Percentiles rank a stretch among this genome's conserved stretches.
Evolutionary conservation across 768 basidiomycete genomes (phyloP).

Genomic region (Collybia nuda): DNA sequence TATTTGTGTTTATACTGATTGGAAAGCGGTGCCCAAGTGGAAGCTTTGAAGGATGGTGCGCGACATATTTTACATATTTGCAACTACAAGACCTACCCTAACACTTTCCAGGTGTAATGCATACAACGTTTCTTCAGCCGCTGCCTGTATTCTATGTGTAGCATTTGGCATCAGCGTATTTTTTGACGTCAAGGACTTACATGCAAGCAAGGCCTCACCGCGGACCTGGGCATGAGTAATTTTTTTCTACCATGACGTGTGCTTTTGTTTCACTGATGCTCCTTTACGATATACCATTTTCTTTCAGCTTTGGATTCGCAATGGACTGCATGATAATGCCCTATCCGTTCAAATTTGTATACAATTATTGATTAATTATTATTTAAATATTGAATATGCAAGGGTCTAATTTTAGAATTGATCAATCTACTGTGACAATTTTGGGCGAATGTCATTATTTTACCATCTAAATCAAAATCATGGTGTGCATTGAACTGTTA

Average conservation of each 20-base stretch:
- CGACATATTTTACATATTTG: constrained; percentile 5
- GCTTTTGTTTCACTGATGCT: constrained; percentile 2
- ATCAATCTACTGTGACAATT: neutral
- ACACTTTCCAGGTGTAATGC: constrained; percentile 57
- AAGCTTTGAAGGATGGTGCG: constrained; percentile 62
- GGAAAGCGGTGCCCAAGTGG: constrained; percentile 67
- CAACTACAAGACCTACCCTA: neutral
- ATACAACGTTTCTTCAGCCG: constrained; percentile 66
- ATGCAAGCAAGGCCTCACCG: constrained; percentile 59
- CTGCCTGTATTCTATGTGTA: constrained; percentile 56
- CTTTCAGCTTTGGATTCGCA: too few relatives aligned
- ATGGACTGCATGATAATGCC: too few relatives aligned
- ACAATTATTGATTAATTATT: too few relatives aligned
- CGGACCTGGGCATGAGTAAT: constrained; percentile 41
- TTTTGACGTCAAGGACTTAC: constrained; percentile 67
- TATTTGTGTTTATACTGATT: constrained; percentile 59
- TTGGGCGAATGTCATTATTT: too few relatives aligned
- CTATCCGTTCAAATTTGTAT: too few relatives aligned
- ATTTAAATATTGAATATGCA: too few relatives aligned
- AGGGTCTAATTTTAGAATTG: too few relatives aligned
- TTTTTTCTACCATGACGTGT: neutral
- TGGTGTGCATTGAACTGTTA: constrained; percentile 1
- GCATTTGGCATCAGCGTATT: constrained; percentile 56
- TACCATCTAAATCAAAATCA: neutral
- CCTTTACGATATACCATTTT: neutral